These are phyloP conservation scores for Amaranthus tricolor DNA, from an alignment of 179 eudicot genomes.

Conservation along the genomic window DNA sequence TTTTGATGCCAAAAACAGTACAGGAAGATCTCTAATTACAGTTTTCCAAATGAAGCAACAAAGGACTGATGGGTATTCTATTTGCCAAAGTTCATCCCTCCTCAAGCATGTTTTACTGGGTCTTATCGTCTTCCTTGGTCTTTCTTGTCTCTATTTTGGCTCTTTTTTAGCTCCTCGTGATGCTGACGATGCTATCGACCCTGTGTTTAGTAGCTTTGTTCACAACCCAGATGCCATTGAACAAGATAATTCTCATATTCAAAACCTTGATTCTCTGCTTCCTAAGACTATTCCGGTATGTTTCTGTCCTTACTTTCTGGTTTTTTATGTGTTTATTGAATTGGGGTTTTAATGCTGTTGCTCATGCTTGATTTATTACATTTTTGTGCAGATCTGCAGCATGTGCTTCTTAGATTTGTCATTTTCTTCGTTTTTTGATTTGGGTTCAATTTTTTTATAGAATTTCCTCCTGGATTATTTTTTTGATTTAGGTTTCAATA, in stretches of 20 bases:
- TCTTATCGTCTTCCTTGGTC: slow-evolving; percentile 38
- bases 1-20: too few relatives aligned
- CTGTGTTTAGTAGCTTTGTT: slow-evolving; percentile 33
- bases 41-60: slow-evolving; percentile 41
- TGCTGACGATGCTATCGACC: slow-evolving; percentile 36
- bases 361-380: not conserved
- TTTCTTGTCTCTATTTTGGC: slow-evolving; percentile 48
- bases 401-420: not conserved
- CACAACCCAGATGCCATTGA: slow-evolving; percentile 24
- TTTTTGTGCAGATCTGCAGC: not conserved
- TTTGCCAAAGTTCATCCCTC: slow-evolving; percentile 19
- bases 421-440: not conserved
- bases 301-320: not conserved
- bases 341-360: not conserved
- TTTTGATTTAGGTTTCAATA: not conserved
- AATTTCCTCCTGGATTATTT: not conserved
- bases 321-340: too few relatives aligned
- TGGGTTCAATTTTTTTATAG: not conserved
- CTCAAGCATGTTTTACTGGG: slow-evolving; percentile 45
- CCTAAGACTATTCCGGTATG: slow-evolving; percentile 54
- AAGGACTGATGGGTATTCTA: slow-evolving; percentile 21
- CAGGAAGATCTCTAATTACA: too few relatives aligned
- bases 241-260: slow-evolving; percentile 21
- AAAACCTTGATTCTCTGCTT: slow-evolving; percentile 36
- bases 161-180: slow-evolving; percentile 32